phyloP scores from a whole-genome alignment of 2,329 filamentous ascomycete species.

The Alternaria hordeiaustralica region DNA sequence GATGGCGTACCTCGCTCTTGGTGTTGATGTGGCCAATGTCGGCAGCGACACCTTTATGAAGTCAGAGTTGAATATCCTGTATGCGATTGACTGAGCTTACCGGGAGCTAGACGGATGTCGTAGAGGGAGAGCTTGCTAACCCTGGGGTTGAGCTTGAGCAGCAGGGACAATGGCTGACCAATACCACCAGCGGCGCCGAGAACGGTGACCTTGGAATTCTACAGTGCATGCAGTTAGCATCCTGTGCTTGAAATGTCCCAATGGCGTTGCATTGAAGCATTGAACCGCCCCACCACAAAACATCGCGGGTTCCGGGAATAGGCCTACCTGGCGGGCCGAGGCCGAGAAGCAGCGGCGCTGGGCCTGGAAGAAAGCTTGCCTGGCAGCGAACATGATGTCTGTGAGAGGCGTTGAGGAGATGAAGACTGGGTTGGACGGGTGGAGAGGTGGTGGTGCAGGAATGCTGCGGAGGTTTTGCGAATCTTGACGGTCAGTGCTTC shows the following conservation, averaged over 20 bases:
- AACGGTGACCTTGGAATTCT: constrained; percentile 98
- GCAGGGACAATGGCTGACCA: constrained; percentile 95
- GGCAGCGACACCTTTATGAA: constrained; percentile 82
- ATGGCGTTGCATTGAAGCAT: constrained; percentile 16
- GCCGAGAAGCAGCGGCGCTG: constrained; percentile 62
- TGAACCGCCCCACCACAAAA: constrained; percentile 22
- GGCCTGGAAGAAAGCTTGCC: constrained; percentile 58
- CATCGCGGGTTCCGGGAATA: constrained; percentile 20
- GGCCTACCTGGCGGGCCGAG: constrained; percentile 58
- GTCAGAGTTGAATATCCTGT: constrained; percentile 3
- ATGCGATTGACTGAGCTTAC: constrained; percentile 60
- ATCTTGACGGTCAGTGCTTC: constrained; percentile 27
- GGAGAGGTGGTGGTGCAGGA: constrained; percentile 20
- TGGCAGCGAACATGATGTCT: constrained; percentile 71
- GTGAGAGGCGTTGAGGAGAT: constrained; percentile 25
- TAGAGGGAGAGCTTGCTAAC: constrained; percentile 95
- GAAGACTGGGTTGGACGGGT: constrained; percentile 38
- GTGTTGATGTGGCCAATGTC: constrained; percentile 99
- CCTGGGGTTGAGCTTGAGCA: constrained; percentile 97
- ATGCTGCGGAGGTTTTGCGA: constrained; percentile 34
- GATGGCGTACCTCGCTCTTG: constrained; percentile 71
- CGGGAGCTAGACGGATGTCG: constrained; percentile 93
- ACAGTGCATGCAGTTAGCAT: constrained; percentile 34
- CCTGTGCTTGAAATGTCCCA: neutral
- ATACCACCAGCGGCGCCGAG: constrained; percentile 98